These are phyloP conservation scores for Scheffersomyces illinoinensis DNA, from an alignment of 1,139 yeast genomes.

Conservation along the genomic window DNA sequence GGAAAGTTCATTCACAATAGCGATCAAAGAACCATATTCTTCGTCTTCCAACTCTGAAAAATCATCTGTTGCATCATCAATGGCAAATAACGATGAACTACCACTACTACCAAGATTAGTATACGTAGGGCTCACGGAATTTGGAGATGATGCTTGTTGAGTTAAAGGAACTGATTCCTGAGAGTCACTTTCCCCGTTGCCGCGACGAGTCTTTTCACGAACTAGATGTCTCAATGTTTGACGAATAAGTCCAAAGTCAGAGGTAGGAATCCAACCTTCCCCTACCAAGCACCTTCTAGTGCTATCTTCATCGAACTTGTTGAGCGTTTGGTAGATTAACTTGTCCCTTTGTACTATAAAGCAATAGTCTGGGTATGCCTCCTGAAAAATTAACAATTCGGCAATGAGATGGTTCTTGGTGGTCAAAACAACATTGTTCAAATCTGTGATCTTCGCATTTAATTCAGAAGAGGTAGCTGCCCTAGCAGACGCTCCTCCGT, in stretches of 20 bases:
- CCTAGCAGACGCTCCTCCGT: conserved; percentile 54
- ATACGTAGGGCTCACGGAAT: conserved; percentile 8
- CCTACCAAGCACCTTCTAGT: conserved; percentile 87
- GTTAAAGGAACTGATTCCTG: conserved; percentile 25
- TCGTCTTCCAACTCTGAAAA: conserved; percentile 25
- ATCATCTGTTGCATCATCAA: conserved; percentile 35
- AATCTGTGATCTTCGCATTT: conserved; percentile 50
- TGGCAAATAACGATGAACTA: conserved; percentile 51
- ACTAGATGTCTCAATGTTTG: conserved; percentile 27
- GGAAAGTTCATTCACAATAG: conserved; percentile 37
- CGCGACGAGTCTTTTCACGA: conserved; percentile 20
- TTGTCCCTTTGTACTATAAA: conserved; percentile 66
- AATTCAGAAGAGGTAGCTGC: conserved; percentile 60
- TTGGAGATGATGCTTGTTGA: conserved; percentile 7
- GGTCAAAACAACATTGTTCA: conserved; percentile 59
- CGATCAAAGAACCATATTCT: conserved; percentile 34
- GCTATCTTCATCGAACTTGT: conserved; percentile 80
- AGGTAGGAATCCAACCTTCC: conserved; percentile 92
- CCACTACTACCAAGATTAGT: conserved; percentile 34
- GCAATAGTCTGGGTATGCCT: conserved; percentile 37
- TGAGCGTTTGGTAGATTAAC: conserved; percentile 71
- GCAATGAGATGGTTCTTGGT: conserved; percentile 71
- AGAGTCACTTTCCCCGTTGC: conserved; percentile 5
- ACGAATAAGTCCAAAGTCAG: conserved; percentile 25
- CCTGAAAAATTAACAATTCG: conserved; percentile 73